Evolutionary conservation across 202 grass and related monocot species (phyloP), one percentile per base, ranked within the genome.

Genomic region (Panicum virgatum): DNA sequence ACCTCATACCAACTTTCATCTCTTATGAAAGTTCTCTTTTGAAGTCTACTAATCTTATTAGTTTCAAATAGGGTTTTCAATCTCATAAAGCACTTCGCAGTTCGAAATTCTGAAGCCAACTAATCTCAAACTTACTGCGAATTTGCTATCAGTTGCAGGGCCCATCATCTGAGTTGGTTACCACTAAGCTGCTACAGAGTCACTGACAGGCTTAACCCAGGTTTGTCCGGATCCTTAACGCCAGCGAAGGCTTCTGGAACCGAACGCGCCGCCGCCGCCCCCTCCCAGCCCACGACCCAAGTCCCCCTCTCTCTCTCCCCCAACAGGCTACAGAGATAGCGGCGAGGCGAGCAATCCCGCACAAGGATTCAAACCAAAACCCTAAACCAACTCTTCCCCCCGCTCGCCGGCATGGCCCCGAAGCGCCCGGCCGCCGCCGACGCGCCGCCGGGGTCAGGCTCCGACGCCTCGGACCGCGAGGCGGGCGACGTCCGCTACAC

Each of bases 391-490:
- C 23, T 53, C 32, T 52, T 62, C 53, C 8, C 37, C 48, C 12
- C 56, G 4, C 53, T 62, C 72, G 56, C 54, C 75, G n/a, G 44
- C 62, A 92, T 89, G 86, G 75, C 90, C 25, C 83, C 80, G 53
- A 89, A 92, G 65, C 86, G 76, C 70, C 27, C 79, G 40, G 79
- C 54, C 26, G 23, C 74, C 75, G 47, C 54, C 42, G 29, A 30
- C 27, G 66, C 73, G 22, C 36, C 69, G 32, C 62, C 70, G 44
- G 78, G 65, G 12, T 81, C 77, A 23, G 76, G 48, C 19, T 80
- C 84, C 32, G 77, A 84, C 54, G 44, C 70, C 30, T 75, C 73
- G 12, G 86, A 78, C 9, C 53, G 62, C 1, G 86, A 83, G 9
- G 75, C 50, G 19, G 86, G 73, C 34, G 76, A 58, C 30, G 42